Base-by-base conservation (phyloP, 1,284 basidiomycete species). In the Puccinia polysora region DNA sequence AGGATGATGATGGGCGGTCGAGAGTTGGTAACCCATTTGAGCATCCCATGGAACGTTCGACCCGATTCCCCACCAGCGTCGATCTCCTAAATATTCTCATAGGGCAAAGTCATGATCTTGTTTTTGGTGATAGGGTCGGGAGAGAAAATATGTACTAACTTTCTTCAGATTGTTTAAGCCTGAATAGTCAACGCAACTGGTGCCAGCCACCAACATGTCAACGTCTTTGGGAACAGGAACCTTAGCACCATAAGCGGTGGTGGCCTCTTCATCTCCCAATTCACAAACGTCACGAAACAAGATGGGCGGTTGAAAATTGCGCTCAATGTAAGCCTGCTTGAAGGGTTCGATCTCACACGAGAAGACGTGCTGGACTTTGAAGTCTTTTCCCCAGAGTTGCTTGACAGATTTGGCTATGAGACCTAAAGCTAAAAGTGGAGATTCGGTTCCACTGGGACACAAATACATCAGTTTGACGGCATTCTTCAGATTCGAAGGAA, bases 271-370 rank as follows among this genome's bases (percentile, higher is more conserved):
- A 71, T 79, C 76, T 43, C 78, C 91, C 18, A 97, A 84, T 78
- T 97, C 93, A 70, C 90, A 93, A 15, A 97, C 93, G 78, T 97
- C 94, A 68, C 94, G 86, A 80, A 97, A 97, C 40, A 97, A 83
- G 43, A 96, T 81, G 4, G 93, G 92, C 14, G 91, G 91, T 2
- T 81, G 76, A 79, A 97, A 97, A 80, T 97, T 97, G 30, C 94
- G 85, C 80, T 97, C 94, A 74, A 97, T 97, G 80, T 97, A 97
- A 0, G 93, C 93, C 80, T 97, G 93, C 81, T 97, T 97, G 85
- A 94, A 97, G 1, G 94, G 93, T 79, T 96, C 94, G 75, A 97
- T 96, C 81, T 97, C 93, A 81, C 93, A 96, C 0, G 93, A 96
- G 81, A 97, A 97, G 65, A 96, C 91, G 80, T 97, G 94, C 77